Evolutionary conservation across 1,139 yeast species (phyloP), one percentile per base, ranked within the genome.

Genomic region (Yamadazyma blattariae): DNA sequence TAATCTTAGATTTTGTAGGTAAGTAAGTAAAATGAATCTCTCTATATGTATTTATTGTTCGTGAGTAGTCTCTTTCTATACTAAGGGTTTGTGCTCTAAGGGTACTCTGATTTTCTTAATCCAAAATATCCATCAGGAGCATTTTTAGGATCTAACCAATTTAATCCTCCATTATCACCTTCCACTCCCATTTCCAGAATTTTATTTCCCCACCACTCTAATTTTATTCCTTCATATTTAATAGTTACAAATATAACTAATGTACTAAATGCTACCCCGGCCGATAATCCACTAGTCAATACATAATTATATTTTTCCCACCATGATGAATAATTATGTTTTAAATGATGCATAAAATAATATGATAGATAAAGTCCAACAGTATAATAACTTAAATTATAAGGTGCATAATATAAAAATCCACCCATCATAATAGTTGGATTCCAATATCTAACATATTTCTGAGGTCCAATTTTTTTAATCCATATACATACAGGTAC

Each of bases 261-360:
- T 0, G 80, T 74, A 42, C 76, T 59, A 38, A 77, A 70, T 0
- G 84, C 84, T 25, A 77, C 71, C 16, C 85, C 86, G 2, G 84
- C 79, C 7, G 71, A 60, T 30, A 79, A 54, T 3, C 77, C 84
- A 40, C 77, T 68, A 12, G 81, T 67, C 25, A 80, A 57, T 9
- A 82, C 71, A 51, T 80, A 82, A 48, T 76, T 79, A 57, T 79
- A 82, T 54, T 74, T 77, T 41, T 74, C 79, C 81, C 83, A 79
- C 82, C 84, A 75, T 18, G 66, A 57, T 15, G 64, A 46, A 48
- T 71, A 75, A 42, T 74, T 64, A 45, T 59, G 66, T 45, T 69
- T 74, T 46, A 78, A 57, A 51, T 64, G 59, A 49, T 67, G 65
- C 77, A 77, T 79, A 60, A 80, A 80, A 21, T 63, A 46, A 38